Evolutionary conservation across 306 rosid genomes (phyloP).

Genomic region (Citrullus amarus): DNA sequence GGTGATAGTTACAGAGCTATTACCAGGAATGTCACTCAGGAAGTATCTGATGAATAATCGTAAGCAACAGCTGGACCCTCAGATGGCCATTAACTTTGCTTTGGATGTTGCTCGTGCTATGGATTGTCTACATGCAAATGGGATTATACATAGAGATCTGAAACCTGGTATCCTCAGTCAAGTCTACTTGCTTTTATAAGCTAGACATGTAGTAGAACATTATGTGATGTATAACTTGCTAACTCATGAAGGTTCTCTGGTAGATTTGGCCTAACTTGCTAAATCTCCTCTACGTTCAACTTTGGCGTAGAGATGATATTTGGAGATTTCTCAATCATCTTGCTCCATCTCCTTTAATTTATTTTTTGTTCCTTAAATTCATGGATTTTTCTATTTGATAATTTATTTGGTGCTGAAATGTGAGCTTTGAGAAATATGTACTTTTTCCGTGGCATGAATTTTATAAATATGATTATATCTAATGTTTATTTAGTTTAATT

Average conservation of each 20-base stretch:
- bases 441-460: background rate
- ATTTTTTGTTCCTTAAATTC: background rate
- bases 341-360: background rate
- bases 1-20: slow-evolving; percentile 94
- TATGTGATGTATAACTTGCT: background rate
- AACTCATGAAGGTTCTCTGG: background rate
- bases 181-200: background rate
- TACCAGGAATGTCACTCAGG: slow-evolving; percentile 95
- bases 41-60: slow-evolving; percentile 61
- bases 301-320: background rate
- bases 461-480: background rate
- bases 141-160: slow-evolving; percentile 93
- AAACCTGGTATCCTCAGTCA: slow-evolving; percentile 60
- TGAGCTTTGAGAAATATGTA: background rate
- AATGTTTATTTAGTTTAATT: background rate
- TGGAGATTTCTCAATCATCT: background rate
- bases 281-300: background rate
- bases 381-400: background rate
- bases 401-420: background rate
- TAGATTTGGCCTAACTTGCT: background rate
- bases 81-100: slow-evolving; percentile 58
- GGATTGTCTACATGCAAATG: slow-evolving; percentile 97
- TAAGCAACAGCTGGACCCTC: slow-evolving; percentile 50
- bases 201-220: background rate
- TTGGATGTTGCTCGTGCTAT: slow-evolving; percentile 85